phyloP scores from a whole-genome alignment of 306 rosid genomes.

The Acacia confusa region DNA sequence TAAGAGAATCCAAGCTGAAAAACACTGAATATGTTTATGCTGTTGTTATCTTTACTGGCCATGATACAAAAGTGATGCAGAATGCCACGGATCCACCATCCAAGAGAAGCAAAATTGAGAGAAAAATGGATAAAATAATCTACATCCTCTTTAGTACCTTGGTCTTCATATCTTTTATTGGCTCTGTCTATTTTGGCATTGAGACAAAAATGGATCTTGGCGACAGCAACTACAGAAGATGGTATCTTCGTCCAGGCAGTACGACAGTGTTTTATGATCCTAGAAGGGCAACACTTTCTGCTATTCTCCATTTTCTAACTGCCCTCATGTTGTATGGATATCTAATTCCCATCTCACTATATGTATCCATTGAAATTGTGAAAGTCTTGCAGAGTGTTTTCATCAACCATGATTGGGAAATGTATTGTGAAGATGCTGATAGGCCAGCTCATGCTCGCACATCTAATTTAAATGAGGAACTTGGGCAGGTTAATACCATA shows the following conservation, averaged over 20 bases:
- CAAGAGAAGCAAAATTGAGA: slow-evolving; percentile 89
- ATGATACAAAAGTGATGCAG: slow-evolving; percentile 91
- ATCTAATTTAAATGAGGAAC: slow-evolving; percentile 89
- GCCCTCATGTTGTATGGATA: slow-evolving; percentile 92
- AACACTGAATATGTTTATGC: slow-evolving; percentile 77
- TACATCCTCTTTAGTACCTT: slow-evolving; percentile 77
- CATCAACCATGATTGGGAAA: slow-evolving; percentile 80
- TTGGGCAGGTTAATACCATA: slow-evolving; percentile 81
- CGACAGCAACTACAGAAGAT: slow-evolving; percentile 50
- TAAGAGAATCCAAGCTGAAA: slow-evolving; percentile 87
- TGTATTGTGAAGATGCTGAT: slow-evolving; percentile 75
- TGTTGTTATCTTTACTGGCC: slow-evolving; percentile 80
- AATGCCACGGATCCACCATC: slow-evolving; percentile 85
- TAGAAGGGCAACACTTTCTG: slow-evolving; percentile 53
- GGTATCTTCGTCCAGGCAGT: slow-evolving; percentile 79
- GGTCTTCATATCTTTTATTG: slow-evolving; percentile 63
- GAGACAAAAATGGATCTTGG: slow-evolving; percentile 54
- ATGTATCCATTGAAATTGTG: slow-evolving; percentile 89
- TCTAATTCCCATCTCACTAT: slow-evolving; percentile 84
- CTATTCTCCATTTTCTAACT: slow-evolving; percentile 73
- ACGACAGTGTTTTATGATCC: slow-evolving; percentile 59
- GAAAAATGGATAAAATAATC: slow-evolving; percentile 81
- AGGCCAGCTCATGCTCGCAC: slow-evolving; percentile 84
- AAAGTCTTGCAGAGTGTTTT: slow-evolving; percentile 83
- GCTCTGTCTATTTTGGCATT: slow-evolving; percentile 66